phyloP scores from a whole-genome alignment of 495 filamentous ascomycete species.

The Xylaria grammica region DNA sequence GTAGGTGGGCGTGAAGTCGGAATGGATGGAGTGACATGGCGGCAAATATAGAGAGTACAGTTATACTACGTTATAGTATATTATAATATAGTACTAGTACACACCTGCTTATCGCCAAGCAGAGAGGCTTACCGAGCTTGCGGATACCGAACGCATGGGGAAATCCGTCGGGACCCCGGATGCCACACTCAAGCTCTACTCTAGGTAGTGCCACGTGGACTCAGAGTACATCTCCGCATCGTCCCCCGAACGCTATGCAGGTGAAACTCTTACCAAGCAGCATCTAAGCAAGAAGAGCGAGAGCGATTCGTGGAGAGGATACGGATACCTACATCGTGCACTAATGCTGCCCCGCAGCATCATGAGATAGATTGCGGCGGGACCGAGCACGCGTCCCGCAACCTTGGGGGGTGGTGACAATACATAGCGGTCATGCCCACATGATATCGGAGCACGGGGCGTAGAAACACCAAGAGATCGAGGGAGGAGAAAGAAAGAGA shows the following conservation, averaged over 20 bases:
- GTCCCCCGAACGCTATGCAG: background rate
- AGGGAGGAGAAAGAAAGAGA: background rate
- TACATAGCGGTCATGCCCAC: background rate
- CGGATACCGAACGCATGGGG: background rate
- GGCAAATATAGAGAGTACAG: too few relatives aligned
- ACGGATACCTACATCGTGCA: background rate
- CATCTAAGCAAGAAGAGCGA: background rate
- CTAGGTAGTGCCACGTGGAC: conserved; percentile 1
- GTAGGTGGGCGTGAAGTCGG: too few relatives aligned
- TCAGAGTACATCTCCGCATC: background rate
- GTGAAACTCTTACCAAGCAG: background rate
- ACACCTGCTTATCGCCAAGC: too few relatives aligned
- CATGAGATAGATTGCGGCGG: conserved; percentile 9
- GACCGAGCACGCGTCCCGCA: conserved; percentile 17
- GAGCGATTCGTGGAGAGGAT: background rate
- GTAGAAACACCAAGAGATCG: too few relatives aligned
- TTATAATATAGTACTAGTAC: too few relatives aligned
- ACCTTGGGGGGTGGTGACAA: background rate
- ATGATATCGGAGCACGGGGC: too few relatives aligned
- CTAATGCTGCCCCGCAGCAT: conserved; percentile 9
- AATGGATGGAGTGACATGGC: too few relatives aligned
- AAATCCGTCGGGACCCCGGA: background rate
- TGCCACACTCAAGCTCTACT: background rate
- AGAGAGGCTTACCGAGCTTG: conserved; percentile 1
- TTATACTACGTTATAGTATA: too few relatives aligned